Percentiles rank a stretch among this genome's conserved stretches.
Evolutionary conservation across 169 alveolate genomes (phyloP).

Genomic region (Cryptosporidium parvum): DNA sequence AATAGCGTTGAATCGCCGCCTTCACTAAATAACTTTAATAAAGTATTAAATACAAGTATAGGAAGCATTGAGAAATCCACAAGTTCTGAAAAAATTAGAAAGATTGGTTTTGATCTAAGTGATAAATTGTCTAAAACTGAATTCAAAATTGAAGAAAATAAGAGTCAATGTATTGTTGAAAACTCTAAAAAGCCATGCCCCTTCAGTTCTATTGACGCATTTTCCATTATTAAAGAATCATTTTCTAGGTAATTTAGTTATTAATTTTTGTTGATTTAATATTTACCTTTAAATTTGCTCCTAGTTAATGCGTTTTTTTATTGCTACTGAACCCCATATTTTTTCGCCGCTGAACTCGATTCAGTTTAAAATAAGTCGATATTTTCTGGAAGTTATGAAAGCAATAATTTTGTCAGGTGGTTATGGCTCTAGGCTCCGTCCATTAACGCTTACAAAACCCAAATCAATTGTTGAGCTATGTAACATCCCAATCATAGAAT

Average conservation of each 20-base stretch:
- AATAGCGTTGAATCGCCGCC: neutral
- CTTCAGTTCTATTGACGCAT: constrained; percentile 72
- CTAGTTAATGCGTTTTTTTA: neutral
- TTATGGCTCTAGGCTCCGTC: constrained; percentile 98
- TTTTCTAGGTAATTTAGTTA: constrained; percentile 27
- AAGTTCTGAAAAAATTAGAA: neutral
- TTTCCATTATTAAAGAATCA: constrained; percentile 49
- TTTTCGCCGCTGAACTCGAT: neutral
- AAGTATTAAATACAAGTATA: constrained; percentile 1
- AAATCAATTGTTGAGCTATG: constrained; percentile 97
- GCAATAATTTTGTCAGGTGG: constrained; percentile 98
- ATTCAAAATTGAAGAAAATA: neutral
- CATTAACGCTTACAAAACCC: constrained; percentile 96
- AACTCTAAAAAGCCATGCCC: constrained; percentile 45
- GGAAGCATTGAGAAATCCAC: constrained; percentile 5
- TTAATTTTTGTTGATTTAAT: neutral
- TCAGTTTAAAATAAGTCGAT: neutral
- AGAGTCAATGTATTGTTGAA: neutral
- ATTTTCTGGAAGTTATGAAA: constrained; percentile 88
- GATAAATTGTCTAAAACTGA: neutral
- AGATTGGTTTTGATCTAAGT: neutral
- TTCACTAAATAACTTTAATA: constrained; percentile 15
- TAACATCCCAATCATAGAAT: constrained; percentile 93
- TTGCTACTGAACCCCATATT: neutral
- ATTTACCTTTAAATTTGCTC: neutral